Evolutionary conservation across 306 rosid species (phyloP), one percentile per base, ranked within the genome.

Genomic region (Mimosa bimucronata): DNA sequence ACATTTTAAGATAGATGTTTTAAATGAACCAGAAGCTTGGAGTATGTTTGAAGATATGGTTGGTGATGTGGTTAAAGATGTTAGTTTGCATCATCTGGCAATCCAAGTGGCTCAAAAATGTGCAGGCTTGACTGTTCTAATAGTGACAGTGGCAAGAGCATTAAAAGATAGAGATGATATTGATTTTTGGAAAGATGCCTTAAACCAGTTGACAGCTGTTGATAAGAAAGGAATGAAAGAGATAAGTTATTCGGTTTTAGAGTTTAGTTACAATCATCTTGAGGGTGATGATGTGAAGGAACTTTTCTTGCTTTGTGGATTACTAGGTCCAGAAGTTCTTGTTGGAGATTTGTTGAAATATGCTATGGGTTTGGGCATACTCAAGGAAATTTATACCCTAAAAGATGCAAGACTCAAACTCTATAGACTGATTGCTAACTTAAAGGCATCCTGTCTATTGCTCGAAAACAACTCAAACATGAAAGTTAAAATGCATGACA

Each of bases 401-500:
- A 66, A 48, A 3, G 79, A 23, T 10, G 71, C 79, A 29, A 73
- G 86, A 28, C 12, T 76, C 0, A 18, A 34, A 1, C 26, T 58
- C 9, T 15, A 23, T 2, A 25, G 30, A 37, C 9, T 82, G 48
- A 19, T 82, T 15, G 3, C 6, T 0, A 14, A 6, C 8, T 60
- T 87, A 11, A 73, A 80, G 57, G 66, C 23, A 62, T 14, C 61
- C 8, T 71, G 61, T 3, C n/a, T 71, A 1, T 29, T 71, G 41
- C 18, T 58, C 15, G 75, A 81, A 1, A 13, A 7, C 19, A 12
- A 7, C 0, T 15, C 3, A 25, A 0, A n/a, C n/a, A 0, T 0
- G 5, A 3, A n/a, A n/a, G n/a, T 73, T 0, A 13, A 50, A 15
- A 48, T 85, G 71, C 88, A 77, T 29, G 70, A 84, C 9, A n/a